Evolutionary conservation across 2,329 filamentous ascomycete genomes (phyloP), one percentile per base, ranked within the genome.

Genomic region (Neoscytalidium dimidiatum): DNA sequence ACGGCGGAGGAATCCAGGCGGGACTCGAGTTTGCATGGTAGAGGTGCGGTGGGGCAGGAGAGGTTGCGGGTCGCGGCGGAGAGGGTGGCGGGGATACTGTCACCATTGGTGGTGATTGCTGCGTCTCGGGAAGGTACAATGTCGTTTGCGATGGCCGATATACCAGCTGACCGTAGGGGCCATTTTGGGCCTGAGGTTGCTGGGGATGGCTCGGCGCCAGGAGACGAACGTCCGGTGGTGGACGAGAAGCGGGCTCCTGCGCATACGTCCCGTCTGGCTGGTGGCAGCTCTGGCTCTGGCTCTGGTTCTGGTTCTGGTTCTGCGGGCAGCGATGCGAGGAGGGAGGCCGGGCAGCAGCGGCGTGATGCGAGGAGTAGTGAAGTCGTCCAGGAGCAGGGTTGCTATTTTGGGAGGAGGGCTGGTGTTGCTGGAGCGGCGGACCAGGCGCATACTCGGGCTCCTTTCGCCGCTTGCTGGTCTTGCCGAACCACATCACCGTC

Each of bases 381-480:
- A 29, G 29, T 52, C 60, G 41, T 62, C 19, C 53, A 19, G 53
- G 38, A 44, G 38, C 53, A n/a, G 53, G 13, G 38, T 31, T 58
- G 53, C 53, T 58, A 58, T 58, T 58, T 58, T 58, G 53, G 38
- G 53, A 29, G 46, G 19, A 35, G 21, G 44, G 60, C n/a, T 51
- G 21, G 21, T 51, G 44, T 5, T 62, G 58, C 21, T 62, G 58
- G 4, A 28, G 44, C 3, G 52, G 62, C 21, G 21, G 21, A 19
- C 62, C 52, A 23, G 63, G 63, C 29, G 53, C 63, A 33, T 64
- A 31, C 2, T 52, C 63, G 11, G 63, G 63, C 52, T 60, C 31
- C 43, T 64, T 60, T 17, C 41, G 63, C 51, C 53, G 63, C 44
- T 60, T 64, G 49, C 23, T 52, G 26, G 46, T 64, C 21, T 38